Percentiles rank a stretch among this genome's conserved stretches.
These are phyloP conservation scores for Candida anutae DNA, from an alignment of 1,139 yeast genomes.

Conservation along the genomic window DNA sequence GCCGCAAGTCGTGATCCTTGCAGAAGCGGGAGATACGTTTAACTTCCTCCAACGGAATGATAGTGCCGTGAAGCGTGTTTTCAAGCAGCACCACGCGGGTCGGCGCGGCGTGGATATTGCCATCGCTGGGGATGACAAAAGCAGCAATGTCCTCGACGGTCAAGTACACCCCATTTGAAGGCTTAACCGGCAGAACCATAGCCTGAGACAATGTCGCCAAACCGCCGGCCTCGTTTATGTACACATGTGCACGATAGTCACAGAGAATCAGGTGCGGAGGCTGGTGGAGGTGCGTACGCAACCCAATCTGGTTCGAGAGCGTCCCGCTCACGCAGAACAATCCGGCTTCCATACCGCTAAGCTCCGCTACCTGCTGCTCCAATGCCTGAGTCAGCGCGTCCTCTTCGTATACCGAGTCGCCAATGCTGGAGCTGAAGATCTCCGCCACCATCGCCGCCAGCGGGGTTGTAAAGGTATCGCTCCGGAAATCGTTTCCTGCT, in stretches of 20 bases:
- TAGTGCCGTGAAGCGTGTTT: slow-evolving; percentile 79
- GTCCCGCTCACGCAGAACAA: slow-evolving; percentile 87
- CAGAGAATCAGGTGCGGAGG: slow-evolving; percentile 85
- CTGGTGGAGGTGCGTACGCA: slow-evolving; percentile 68
- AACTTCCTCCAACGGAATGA: slow-evolving; percentile 78
- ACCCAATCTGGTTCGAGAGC: slow-evolving; percentile 79
- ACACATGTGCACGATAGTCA: slow-evolving; percentile 82
- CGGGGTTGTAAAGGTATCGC: slow-evolving; percentile 43
- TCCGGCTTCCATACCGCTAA: slow-evolving; percentile 82
- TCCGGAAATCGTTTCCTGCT: slow-evolving; percentile 35
- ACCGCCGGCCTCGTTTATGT: slow-evolving; percentile 83
- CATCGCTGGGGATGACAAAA: slow-evolving; percentile 64
- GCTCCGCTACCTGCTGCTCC: slow-evolving; percentile 55
- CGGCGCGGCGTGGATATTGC: slow-evolving; percentile 85
- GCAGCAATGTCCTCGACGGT: slow-evolving; percentile 63
- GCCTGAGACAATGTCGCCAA: slow-evolving; percentile 85
- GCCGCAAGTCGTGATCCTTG: slow-evolving; percentile 47
- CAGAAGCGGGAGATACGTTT: slow-evolving; percentile 68
- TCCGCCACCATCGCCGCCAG: slow-evolving; percentile 30
- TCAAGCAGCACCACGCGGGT: slow-evolving; percentile 80
- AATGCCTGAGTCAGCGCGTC: slow-evolving; percentile 62
- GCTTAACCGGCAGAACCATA: slow-evolving; percentile 80
- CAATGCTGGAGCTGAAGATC: slow-evolving; percentile 45
- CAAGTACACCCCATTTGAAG: slow-evolving; percentile 64
- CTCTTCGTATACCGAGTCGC: slow-evolving; percentile 87